These are phyloP conservation scores for Pythium sp. DNA, from an alignment of 352 stramenopile species.

Conservation along the genomic window DNA sequence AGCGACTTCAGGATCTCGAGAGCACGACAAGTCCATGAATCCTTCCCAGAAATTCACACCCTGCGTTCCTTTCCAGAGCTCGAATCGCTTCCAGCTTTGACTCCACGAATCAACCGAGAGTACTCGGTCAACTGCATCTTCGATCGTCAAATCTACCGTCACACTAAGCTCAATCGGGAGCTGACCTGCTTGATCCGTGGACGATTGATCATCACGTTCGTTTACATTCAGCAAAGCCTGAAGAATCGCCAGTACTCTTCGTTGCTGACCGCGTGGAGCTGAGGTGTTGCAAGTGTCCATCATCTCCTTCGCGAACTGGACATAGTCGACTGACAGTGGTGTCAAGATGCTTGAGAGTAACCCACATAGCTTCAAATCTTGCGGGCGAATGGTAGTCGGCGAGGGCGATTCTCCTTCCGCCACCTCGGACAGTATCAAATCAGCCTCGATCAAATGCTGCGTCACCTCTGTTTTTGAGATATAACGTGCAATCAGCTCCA, in stretches of 20 bases:
- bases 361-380: conserved; percentile 35
- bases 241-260: conserved; percentile 36
- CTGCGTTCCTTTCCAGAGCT: conserved; percentile 42
- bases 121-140: conserved; percentile 33
- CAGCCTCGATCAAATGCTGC: conserved; percentile 48
- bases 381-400: conserved; percentile 9
- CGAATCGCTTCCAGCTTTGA: conserved; percentile 36
- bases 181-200: conserved; percentile 6
- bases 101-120: conserved; percentile 27
- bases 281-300: conserved; percentile 31
- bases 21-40: conserved; percentile 54
- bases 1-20: conserved; percentile 34
- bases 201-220: conserved; percentile 16
- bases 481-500: conserved; percentile 38
- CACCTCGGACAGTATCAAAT: conserved; percentile 37
- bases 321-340: conserved; percentile 44
- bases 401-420: background rate
- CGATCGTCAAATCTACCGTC: conserved; percentile 3
- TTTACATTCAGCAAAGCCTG: conserved; percentile 36
- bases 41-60: conserved; percentile 61
- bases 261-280: conserved; percentile 24
- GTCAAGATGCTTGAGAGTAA: conserved; percentile 41
- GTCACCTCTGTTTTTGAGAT: conserved; percentile 53
- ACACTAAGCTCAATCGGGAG: conserved; percentile 24
- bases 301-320: conserved; percentile 40